Conservation (phyloP, 768 basidiomycete species). For the Russula emetica region DNA sequence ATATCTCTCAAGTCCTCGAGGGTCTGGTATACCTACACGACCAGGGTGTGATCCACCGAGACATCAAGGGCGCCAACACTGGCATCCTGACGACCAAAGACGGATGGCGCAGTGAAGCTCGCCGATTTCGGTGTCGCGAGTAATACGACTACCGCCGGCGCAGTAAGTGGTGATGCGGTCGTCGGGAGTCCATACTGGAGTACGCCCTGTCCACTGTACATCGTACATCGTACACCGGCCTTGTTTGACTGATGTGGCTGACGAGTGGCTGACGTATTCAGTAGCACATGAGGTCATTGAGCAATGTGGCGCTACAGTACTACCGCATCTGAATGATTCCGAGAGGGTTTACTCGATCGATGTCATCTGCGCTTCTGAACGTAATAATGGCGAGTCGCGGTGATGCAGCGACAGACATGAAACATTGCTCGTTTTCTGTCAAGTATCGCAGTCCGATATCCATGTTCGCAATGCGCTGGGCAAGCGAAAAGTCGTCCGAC, state of each 20-base stretch:
- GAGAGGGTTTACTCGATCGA: slow-evolving; percentile 89
- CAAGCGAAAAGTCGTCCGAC: slow-evolving; percentile 80
- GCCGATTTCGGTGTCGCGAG: slow-evolving; percentile 98
- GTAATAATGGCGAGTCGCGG: slow-evolving; percentile 78
- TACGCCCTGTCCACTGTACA: slow-evolving; percentile 32
- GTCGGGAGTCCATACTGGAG: slow-evolving; percentile 99
- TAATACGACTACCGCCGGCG: slow-evolving; percentile 60
- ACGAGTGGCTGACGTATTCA: slow-evolving; percentile 35
- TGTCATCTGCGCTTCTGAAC: slow-evolving; percentile 84
- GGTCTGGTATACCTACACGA: slow-evolving; percentile 97
- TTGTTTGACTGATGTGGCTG: slow-evolving; percentile 8
- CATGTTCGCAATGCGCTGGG: slow-evolving; percentile 92
- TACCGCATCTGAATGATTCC: slow-evolving; percentile 94
- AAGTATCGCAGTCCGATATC: slow-evolving; percentile 92
- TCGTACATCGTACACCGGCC: neutral
- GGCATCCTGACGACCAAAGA: slow-evolving; percentile 98
- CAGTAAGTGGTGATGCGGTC: slow-evolving; percentile 81
- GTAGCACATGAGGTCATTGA: slow-evolving; percentile 99
- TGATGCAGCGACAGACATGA: slow-evolving; percentile 64
- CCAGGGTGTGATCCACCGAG: slow-evolving; percentile 98
- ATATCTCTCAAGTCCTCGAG: slow-evolving; percentile 93
- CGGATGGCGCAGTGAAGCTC: slow-evolving; percentile 96
- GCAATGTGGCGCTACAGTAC: slow-evolving; percentile 95
- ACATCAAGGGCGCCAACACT: slow-evolving; percentile 99
- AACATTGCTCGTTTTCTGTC: slow-evolving; percentile 86